Evolutionary conservation across 2,329 filamentous ascomycete genomes (phyloP).

Genomic region (Hypomyces perniciosus): DNA sequence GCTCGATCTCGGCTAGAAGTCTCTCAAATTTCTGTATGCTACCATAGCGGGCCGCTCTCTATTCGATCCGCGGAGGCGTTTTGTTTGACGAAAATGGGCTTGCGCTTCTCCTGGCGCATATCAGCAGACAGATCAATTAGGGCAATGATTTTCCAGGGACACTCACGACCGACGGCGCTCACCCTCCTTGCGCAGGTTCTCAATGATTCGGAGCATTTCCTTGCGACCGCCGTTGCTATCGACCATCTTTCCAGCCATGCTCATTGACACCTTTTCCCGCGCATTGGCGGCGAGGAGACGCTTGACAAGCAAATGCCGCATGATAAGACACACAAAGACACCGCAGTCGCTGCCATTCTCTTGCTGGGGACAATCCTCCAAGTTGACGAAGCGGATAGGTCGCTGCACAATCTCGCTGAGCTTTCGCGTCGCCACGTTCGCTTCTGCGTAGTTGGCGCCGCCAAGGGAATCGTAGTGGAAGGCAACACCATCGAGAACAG

Average conservation of each 20-base stretch:
- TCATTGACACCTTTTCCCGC: constrained; percentile 88
- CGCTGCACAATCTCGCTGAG: constrained; percentile 62
- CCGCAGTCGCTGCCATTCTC: constrained; percentile 91
- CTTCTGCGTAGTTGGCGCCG: constrained; percentile 69
- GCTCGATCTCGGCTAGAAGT: constrained; percentile 16
- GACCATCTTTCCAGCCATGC: constrained; percentile 76
- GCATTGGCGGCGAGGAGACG: constrained; percentile 73
- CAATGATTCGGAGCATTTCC: constrained; percentile 87
- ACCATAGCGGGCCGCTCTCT: constrained; percentile 30
- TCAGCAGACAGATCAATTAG: not conserved
- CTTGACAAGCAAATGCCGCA: constrained; percentile 88
- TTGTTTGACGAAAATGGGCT: constrained; percentile 32
- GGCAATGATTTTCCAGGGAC: not conserved
- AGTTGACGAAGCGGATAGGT: constrained; percentile 67
- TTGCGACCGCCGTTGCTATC: constrained; percentile 76
- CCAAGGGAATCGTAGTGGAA: constrained; percentile 94
- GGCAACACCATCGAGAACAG: constrained; percentile 78
- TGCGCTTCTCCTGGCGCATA: constrained; percentile 28
- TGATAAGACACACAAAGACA: constrained; percentile 90
- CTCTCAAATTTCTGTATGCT: constrained; percentile 24
- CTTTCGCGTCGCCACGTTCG: constrained; percentile 61
- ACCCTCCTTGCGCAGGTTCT: constrained; percentile 78
- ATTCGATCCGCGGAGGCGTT: constrained; percentile 40
- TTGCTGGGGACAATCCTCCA: constrained; percentile 83
- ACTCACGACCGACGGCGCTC: constrained; percentile 76